A percentile compares a stretch with the other conserved stretches of the same genome.
Evolutionary conservation across 2,329 filamentous ascomycete species (phyloP).

Genomic region (Penicillium griseofulvum): DNA sequence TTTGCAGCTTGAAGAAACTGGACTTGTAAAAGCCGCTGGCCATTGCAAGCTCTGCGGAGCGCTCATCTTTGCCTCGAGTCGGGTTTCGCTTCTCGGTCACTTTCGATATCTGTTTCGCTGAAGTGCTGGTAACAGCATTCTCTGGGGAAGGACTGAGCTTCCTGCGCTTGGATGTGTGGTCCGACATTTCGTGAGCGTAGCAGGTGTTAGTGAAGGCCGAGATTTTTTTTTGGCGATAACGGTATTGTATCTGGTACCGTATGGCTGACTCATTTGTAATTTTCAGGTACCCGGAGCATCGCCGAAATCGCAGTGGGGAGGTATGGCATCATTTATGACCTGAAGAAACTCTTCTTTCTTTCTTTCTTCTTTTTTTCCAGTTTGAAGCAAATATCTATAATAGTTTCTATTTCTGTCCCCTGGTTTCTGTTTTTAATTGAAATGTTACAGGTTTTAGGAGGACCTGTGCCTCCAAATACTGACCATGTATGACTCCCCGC

Average conservation of each 20-base stretch:
- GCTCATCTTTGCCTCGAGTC: conserved; percentile 22
- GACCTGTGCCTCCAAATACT: conserved; percentile 73
- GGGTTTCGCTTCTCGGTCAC: conserved; percentile 30
- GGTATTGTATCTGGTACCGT: conserved; percentile 6
- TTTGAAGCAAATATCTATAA: neutral
- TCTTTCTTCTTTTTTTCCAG: conserved; percentile 4
- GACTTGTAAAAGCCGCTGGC: conserved; percentile 61
- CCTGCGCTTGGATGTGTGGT: conserved; percentile 45
- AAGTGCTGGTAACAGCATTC: conserved; percentile 10
- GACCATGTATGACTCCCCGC: conserved; percentile 62
- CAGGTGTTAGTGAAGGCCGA: conserved; percentile 9
- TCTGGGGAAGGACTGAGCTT: conserved; percentile 44
- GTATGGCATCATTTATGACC: conserved; percentile 9
- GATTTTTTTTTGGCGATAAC: conserved; percentile 22
- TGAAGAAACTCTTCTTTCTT: neutral
- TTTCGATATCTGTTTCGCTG: conserved; percentile 22
- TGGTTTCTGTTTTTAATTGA: neutral
- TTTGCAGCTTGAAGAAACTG: conserved; percentile 65
- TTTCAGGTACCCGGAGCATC: conserved; percentile 8
- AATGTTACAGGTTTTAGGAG: conserved; percentile 54
- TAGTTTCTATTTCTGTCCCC: neutral
- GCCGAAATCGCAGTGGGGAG: conserved; percentile 23
- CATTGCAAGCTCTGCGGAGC: conserved; percentile 36
- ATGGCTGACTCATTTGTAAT: conserved; percentile 14
- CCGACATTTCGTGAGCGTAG: conserved; percentile 28